These are phyloP conservation scores for Pythium rishiriense DNA, from an alignment of 352 stramenopile species.

Conservation along the genomic window DNA sequence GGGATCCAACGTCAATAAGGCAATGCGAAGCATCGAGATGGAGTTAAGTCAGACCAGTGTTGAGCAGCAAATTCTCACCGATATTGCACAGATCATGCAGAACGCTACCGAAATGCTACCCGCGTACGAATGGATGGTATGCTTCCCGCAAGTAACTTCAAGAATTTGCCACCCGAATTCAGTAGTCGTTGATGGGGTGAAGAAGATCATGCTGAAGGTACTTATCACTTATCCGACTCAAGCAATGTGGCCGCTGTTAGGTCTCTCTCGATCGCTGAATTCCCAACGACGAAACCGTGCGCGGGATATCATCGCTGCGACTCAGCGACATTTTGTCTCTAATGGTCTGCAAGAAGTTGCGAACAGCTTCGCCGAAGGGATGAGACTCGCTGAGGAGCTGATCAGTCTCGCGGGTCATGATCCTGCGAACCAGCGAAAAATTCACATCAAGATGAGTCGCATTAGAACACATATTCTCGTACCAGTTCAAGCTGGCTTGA, in stretches of 20 bases:
- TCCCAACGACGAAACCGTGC: constrained; percentile 61
- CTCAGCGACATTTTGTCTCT: constrained; percentile 69
- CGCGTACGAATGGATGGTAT: constrained; percentile 96
- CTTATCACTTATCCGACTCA: constrained; percentile 94
- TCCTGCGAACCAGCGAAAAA: constrained; percentile 77
- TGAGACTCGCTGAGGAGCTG: constrained; percentile 92
- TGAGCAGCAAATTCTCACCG: constrained; percentile 62
- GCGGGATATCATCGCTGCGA: constrained; percentile 60
- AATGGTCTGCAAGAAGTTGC: constrained; percentile 63
- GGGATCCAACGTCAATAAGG: constrained; percentile 56
- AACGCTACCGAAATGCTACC: constrained; percentile 56
- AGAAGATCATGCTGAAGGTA: constrained; percentile 93
- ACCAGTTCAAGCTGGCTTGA: constrained; percentile 77
- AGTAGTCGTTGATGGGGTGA: constrained; percentile 87
- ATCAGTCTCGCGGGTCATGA: constrained; percentile 92
- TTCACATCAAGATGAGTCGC: constrained; percentile 72
- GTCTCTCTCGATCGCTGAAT: constrained; percentile 92
- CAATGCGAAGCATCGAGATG: constrained; percentile 61
- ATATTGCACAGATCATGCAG: constrained; percentile 67
- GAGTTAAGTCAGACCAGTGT: constrained; percentile 49
- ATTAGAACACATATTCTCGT: constrained; percentile 76
- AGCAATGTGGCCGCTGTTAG: constrained; percentile 96
- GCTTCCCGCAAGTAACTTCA: constrained; percentile 98
- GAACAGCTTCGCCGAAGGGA: constrained; percentile 86
- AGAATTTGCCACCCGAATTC: constrained; percentile 90